Conservation (phyloP, 495 filamentous ascomycete species). For the Annulohypoxylon maeteangense region DNA sequence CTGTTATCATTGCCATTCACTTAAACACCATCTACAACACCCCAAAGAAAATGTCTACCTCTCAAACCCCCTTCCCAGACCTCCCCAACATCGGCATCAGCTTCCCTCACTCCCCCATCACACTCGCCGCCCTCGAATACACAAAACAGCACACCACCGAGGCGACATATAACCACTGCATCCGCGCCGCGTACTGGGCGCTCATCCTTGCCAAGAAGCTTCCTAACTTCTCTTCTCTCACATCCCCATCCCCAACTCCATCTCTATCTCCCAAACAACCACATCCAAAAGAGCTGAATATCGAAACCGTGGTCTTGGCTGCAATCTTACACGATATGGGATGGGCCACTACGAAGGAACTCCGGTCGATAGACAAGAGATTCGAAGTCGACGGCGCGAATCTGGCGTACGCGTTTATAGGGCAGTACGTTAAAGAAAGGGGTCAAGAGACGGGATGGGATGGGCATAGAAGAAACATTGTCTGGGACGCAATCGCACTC, state of each 20-base stretch:
- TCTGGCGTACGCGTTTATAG: slow-evolving; percentile 57
- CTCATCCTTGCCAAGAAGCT: slow-evolving; percentile 52
- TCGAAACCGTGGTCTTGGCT: slow-evolving; percentile 57
- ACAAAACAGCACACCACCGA: slow-evolving; percentile 49
- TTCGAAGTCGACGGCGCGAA: slow-evolving; percentile 69
- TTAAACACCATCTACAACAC: background rate
- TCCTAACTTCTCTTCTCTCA: slow-evolving; percentile 32
- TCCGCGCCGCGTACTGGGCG: slow-evolving; percentile 59
- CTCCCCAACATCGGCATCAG: slow-evolving; percentile 35
- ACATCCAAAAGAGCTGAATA: slow-evolving; percentile 44
- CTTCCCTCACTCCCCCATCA: slow-evolving; percentile 47
- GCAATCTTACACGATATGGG: slow-evolving; percentile 65
- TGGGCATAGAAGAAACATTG: slow-evolving; percentile 49
- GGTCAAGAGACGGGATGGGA: slow-evolving; percentile 43
- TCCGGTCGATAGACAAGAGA: slow-evolving; percentile 55
- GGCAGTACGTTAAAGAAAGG: slow-evolving; percentile 23
- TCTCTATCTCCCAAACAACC: background rate
- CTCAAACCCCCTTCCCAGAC: slow-evolving; percentile 19
- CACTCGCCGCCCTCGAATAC: slow-evolving; percentile 51
- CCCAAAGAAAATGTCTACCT: slow-evolving; percentile 10
- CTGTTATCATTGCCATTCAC: background rate
- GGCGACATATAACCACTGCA: slow-evolving; percentile 59
- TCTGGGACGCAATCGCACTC: slow-evolving; percentile 67
- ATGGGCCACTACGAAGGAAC: slow-evolving; percentile 51
- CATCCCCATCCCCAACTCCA: background rate